These are phyloP conservation scores for Harrya chromipes DNA, from an alignment of 768 basidiomycete species.

Conservation along the genomic window DNA sequence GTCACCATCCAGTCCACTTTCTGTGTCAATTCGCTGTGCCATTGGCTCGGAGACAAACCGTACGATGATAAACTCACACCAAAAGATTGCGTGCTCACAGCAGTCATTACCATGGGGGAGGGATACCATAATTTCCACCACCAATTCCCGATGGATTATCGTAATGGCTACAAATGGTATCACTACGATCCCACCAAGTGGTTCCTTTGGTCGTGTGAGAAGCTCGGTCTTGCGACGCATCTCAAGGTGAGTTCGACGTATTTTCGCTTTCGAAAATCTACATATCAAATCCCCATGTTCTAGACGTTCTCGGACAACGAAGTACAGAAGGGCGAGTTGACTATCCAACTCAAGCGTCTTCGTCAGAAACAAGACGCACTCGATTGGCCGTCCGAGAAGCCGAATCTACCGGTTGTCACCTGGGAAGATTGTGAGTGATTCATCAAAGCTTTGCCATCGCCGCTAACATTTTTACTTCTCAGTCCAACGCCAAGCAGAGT, in stretches of 20 bases:
- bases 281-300: not conserved
- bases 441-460: not conserved
- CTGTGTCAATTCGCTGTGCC: slow-evolving; percentile 95
- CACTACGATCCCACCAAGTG: slow-evolving; percentile 95
- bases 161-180: slow-evolving; percentile 89
- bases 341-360: slow-evolving; percentile 90
- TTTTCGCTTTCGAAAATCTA: not conserved
- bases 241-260: slow-evolving; percentile 38
- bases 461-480: slow-evolving; percentile 1
- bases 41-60: slow-evolving; percentile 91
- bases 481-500: slow-evolving; percentile 79
- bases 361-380: slow-evolving; percentile 73
- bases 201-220: slow-evolving; percentile 58
- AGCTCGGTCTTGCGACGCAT: slow-evolving; percentile 52
- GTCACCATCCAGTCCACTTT: slow-evolving; percentile 71
- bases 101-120: slow-evolving; percentile 88
- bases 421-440: slow-evolving; percentile 78
- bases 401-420: slow-evolving; percentile 73
- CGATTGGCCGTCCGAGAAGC: slow-evolving; percentile 73
- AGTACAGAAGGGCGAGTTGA: slow-evolving; percentile 83
- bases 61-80: slow-evolving; percentile 97
- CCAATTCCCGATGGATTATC: slow-evolving; percentile 95
- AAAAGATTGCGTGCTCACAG: slow-evolving; percentile 84
- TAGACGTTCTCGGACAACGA: slow-evolving; percentile 65
- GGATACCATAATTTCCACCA: slow-evolving; percentile 99